These are phyloP conservation scores for Clavispora fructus DNA, from an alignment of 805 yeast species.

Conservation along the genomic window DNA sequence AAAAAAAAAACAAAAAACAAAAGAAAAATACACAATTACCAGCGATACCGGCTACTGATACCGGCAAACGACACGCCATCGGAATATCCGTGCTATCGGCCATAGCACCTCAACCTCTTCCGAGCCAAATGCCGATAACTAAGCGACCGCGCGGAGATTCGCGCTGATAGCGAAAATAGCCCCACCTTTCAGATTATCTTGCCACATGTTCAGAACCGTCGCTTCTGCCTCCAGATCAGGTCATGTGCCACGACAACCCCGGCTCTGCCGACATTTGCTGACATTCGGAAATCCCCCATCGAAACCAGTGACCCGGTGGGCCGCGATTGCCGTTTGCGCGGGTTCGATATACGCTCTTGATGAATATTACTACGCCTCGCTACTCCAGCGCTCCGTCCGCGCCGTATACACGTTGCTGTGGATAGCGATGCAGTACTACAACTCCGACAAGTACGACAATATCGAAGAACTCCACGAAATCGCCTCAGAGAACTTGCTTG, in stretches of 20 bases:
- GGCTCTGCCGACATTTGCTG: not conserved
- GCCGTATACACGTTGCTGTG: conserved; percentile 43
- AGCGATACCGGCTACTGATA: no score
- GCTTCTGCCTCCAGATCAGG: not conserved
- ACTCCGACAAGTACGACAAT: conserved; percentile 28
- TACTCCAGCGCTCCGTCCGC: conserved; percentile 46
- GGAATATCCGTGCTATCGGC: no score
- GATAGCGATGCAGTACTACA: conserved; percentile 57
- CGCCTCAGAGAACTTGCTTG: conserved; percentile 39
- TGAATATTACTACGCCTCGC: conserved; percentile 40
- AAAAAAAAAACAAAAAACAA: no score
- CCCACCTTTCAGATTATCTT: not conserved
- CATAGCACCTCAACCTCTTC: no score
- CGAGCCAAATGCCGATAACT: no score
- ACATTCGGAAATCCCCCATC: not conserved
- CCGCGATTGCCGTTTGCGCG: not conserved
- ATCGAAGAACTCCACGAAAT: conserved; percentile 55
- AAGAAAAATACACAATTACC: no score
- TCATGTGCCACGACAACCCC: not conserved
- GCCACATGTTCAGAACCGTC: not conserved
- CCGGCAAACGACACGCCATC: no score
- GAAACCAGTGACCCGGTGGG: not conserved
- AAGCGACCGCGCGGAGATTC: no score
- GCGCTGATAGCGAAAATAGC: no score
- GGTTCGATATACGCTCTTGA: conserved; percentile 26